phyloP scores from a whole-genome alignment of 495 filamentous ascomycete genomes.

The Geoglossum glabrum region DNA sequence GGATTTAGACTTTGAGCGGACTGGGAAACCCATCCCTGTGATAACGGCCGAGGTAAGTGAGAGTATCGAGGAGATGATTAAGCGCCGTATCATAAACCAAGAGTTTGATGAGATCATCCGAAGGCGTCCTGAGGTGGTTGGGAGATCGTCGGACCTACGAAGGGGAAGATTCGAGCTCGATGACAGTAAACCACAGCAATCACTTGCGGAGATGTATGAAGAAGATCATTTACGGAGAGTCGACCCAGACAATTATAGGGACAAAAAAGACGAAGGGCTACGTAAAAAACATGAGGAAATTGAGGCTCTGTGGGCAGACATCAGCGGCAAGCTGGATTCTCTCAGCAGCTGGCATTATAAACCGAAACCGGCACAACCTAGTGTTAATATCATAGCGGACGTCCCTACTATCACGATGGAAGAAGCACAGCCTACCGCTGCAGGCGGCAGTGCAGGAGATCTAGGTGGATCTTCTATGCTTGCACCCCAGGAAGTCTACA shows the following conservation, averaged over 20 bases:
- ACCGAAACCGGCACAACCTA: conserved; percentile 59
- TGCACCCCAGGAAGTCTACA: conserved; percentile 88
- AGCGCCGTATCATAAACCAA: conserved; percentile 71
- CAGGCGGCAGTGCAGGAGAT: conserved; percentile 53
- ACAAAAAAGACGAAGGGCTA: conserved; percentile 60
- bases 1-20: conserved; percentile 85
- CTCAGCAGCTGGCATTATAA: conserved; percentile 91
- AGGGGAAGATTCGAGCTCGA: conserved; percentile 61
- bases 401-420: conserved; percentile 84
- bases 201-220: conserved; percentile 85
- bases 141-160: conserved; percentile 27
- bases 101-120: conserved; percentile 88
- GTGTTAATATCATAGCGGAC: conserved; percentile 70
- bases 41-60: conserved; percentile 88
- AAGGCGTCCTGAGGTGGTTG: conserved; percentile 49
- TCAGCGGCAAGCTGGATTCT: conserved; percentile 63
- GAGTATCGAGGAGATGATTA: conserved; percentile 83
- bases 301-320: conserved; percentile 59
- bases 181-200: conserved; percentile 68
- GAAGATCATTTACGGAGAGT: conserved; percentile 63
- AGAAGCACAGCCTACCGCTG: conserved; percentile 72
- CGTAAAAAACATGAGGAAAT: conserved; percentile 74
- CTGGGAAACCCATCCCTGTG: conserved; percentile 87
- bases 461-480: conserved; percentile 52
- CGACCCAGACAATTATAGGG: conserved; percentile 63